Evolutionary conservation across 345 rosid genomes (phyloP).

Genomic region (Eutrema japonicum): DNA sequence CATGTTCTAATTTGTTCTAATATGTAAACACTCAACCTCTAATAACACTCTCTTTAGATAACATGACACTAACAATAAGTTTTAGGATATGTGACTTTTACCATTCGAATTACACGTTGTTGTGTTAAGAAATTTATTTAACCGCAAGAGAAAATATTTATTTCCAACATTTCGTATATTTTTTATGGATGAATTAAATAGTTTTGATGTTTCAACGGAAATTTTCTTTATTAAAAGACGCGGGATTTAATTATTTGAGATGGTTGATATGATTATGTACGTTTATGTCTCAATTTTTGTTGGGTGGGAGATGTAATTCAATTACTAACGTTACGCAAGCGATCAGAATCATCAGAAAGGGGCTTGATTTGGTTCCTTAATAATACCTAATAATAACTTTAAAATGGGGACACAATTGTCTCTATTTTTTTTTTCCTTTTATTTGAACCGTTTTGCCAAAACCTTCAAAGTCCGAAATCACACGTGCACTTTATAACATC

Average conservation of each 20-base stretch:
- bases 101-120: too few relatives aligned
- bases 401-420: slow-evolving; percentile 32
- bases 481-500: slow-evolving; percentile 29
- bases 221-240: not conserved
- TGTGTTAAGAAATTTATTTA: too few relatives aligned
- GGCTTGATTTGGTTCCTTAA: slow-evolving; percentile 9
- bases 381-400: not conserved
- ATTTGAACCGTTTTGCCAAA: slow-evolving; percentile 24
- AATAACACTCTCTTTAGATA: too few relatives aligned
- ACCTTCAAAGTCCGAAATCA: not conserved
- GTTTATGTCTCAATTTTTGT: not conserved
- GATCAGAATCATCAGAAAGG: slow-evolving; percentile 8
- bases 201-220: too few relatives aligned
- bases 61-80: too few relatives aligned
- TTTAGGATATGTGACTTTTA: too few relatives aligned
- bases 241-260: not conserved
- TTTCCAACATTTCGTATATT: too few relatives aligned
- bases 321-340: slow-evolving; percentile 3
- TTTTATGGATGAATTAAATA: too few relatives aligned
- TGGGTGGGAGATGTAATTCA: slow-evolving; percentile 34
- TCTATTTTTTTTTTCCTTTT: not conserved
- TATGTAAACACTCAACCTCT: too few relatives aligned
- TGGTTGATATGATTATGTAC: slow-evolving; percentile 12
- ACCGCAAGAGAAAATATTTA: too few relatives aligned
- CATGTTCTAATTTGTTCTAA: too few relatives aligned